A percentile compares a stretch with the other conserved stretches of the same genome.
Conservation (phyloP, 2,329 filamentous ascomycete species). For the Cercospora sesami region DNA sequence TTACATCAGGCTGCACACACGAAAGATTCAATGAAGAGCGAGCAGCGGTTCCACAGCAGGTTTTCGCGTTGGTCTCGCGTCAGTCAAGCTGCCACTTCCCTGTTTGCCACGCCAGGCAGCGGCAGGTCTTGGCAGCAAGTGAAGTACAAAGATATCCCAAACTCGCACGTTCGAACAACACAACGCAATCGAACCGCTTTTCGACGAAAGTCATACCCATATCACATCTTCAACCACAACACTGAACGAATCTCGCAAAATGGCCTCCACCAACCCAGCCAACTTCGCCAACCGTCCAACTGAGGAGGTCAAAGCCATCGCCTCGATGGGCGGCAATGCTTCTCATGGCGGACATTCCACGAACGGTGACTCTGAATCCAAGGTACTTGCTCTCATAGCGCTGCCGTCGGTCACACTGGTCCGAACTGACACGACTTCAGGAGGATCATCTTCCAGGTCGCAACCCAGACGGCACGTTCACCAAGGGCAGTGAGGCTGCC, state of each 20-base stretch:
- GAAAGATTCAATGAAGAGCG: not conserved
- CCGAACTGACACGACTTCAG: not conserved
- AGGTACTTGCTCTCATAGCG: not conserved
- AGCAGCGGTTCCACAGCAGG: not conserved
- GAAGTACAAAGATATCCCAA: conserved; percentile 4
- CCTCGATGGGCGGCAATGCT: conserved; percentile 52
- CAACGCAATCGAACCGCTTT: not conserved
- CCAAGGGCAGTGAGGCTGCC: conserved; percentile 28
- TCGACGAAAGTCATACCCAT: not conserved
- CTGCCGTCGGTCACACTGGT: not conserved
- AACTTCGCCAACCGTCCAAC: conserved; percentile 57
- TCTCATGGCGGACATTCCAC: conserved; percentile 15
- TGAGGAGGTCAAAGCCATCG: conserved; percentile 52
- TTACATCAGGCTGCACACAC: not conserved
- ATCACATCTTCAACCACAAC: not conserved
- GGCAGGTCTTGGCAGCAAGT: conserved; percentile 1
- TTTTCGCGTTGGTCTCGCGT: conserved; percentile 11
- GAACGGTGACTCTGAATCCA: not conserved
- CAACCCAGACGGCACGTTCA: conserved; percentile 30
- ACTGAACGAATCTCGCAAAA: not conserved
- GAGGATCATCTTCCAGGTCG: conserved; percentile 29
- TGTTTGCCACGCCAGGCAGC: conserved; percentile 12
- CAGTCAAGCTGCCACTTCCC: conserved; percentile 6
- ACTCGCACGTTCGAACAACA: not conserved
- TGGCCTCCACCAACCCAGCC: conserved; percentile 42